Percentiles rank a stretch among this genome's conserved stretches.
Conservation (phyloP, 345 rosid genomes). For the Fremontodendron californicum region DNA sequence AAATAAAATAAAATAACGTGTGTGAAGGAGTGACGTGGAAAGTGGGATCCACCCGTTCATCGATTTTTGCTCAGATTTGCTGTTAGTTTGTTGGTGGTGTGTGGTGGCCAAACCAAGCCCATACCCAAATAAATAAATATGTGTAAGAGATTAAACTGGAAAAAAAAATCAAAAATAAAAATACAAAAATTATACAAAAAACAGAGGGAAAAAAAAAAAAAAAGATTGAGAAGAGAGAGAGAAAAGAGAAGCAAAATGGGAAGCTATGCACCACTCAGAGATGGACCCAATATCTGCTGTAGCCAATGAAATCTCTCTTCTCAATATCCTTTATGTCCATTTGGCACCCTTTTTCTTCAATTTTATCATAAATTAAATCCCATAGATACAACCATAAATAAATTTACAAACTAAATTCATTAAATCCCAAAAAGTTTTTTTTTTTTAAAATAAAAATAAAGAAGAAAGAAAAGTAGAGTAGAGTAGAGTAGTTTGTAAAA, state of each 20-base stretch:
- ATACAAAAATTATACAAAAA: background rate
- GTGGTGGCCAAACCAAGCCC: constrained; percentile 22
- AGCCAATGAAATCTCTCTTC: constrained; percentile 52
- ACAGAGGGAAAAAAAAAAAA: no score
- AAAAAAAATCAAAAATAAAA: background rate
- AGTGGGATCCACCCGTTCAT: background rate
- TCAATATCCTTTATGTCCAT: constrained; percentile 42
- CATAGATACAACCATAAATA: background rate
- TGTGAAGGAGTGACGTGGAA: constrained; percentile 1
- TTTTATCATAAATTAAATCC: constrained; percentile 5
- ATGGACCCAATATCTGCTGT: constrained; percentile 44
- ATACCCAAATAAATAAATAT: background rate
- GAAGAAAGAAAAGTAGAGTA: no score
- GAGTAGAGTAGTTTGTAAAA: background rate
- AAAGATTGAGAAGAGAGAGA: background rate
- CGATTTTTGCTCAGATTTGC: background rate
- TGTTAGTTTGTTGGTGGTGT: background rate
- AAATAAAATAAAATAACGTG: background rate
- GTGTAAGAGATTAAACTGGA: background rate
- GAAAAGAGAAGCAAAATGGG: constrained; percentile 21
- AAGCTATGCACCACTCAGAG: constrained; percentile 41
- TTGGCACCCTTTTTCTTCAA: constrained; percentile 8
- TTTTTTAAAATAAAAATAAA: background rate
- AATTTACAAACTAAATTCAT: background rate
- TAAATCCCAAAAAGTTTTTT: background rate